Conservation (phyloP, 116 monocot species). For the Cymodocea nodosa region DNA sequence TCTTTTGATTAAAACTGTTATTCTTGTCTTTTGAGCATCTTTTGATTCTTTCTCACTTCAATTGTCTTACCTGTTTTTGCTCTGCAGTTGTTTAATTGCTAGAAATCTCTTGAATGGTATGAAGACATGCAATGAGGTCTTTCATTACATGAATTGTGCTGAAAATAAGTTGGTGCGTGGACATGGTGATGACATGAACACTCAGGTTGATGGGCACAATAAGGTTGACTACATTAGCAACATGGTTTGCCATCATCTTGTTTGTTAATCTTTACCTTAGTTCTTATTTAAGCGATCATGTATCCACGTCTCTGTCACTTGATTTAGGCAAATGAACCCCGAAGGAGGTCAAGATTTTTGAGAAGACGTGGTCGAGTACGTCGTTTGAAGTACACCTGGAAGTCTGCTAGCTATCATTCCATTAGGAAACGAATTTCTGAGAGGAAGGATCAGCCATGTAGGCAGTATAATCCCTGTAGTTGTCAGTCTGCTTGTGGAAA, state of each 20-base stretch:
- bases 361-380: conserved; percentile 92
- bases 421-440: conserved; percentile 89
- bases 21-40: too few relatives aligned
- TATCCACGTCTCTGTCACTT: conserved; percentile 5
- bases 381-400: conserved; percentile 90
- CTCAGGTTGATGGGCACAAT: conserved; percentile 49
- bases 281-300: not conserved
- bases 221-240: conserved; percentile 35
- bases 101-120: conserved; percentile 94
- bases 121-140: conserved; percentile 82
- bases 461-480: conserved; percentile 91
- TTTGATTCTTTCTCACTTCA: not conserved
- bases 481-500: conserved; percentile 93
- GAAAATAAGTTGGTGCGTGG: conserved; percentile 46
- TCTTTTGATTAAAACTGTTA: too few relatives aligned
- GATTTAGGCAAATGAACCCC: conserved; percentile 50
- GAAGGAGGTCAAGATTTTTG: conserved; percentile 75
- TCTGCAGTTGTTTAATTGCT: conserved; percentile 80
- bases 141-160: conserved; percentile 62
- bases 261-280: not conserved
- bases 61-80: not conserved
- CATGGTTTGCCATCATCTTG: conserved; percentile 7
- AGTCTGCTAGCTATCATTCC: conserved; percentile 91
- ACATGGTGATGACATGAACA: conserved; percentile 40
- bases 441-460: conserved; percentile 88